A percentile compares a stretch with the other conserved stretches of the same genome.
These are phyloP conservation scores for Puccinia hordei DNA, from an alignment of 1,284 basidiomycete genomes.

Conservation along the genomic window DNA sequence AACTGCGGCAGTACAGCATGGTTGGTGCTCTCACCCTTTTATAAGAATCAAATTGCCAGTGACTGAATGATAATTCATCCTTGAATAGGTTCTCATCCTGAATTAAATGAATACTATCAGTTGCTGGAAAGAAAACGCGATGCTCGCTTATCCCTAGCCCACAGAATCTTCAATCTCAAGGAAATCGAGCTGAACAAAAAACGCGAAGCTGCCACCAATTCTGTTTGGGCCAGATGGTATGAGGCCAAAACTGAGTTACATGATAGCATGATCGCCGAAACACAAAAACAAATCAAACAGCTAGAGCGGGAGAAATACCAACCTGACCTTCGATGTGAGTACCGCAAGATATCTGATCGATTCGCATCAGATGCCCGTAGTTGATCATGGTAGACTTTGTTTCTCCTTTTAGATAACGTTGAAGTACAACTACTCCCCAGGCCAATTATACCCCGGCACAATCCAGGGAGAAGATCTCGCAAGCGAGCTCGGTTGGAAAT, in stretches of 20 bases:
- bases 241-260: slow-evolving; percentile 47
- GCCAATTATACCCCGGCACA: slow-evolving; percentile 42
- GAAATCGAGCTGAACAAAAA: slow-evolving; percentile 48
- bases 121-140: slow-evolving; percentile 45
- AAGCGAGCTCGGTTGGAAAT: slow-evolving; percentile 42
- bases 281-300: slow-evolving; percentile 42
- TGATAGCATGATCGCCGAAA: slow-evolving; percentile 38
- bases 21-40: slow-evolving; percentile 56
- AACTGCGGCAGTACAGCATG: slow-evolving; percentile 64
- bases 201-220: slow-evolving; percentile 44
- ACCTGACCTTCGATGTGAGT: slow-evolving; percentile 49
- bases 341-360: not conserved
- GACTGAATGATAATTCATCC: not conserved
- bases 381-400: not conserved
- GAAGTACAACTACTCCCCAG: slow-evolving; percentile 49
- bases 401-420: slow-evolving; percentile 45
- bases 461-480: slow-evolving; percentile 16
- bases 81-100: slow-evolving; percentile 42
- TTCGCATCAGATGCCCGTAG: not conserved
- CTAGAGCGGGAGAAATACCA: slow-evolving; percentile 44
- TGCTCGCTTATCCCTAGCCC: slow-evolving; percentile 44
- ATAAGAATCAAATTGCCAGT: not conserved
- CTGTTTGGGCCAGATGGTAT: slow-evolving; percentile 49
- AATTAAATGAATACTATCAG: slow-evolving; percentile 49
- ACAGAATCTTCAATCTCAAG: slow-evolving; percentile 48